phyloP scores from a whole-genome alignment of 148 eudicot species.

The Arbutus unedo region DNA sequence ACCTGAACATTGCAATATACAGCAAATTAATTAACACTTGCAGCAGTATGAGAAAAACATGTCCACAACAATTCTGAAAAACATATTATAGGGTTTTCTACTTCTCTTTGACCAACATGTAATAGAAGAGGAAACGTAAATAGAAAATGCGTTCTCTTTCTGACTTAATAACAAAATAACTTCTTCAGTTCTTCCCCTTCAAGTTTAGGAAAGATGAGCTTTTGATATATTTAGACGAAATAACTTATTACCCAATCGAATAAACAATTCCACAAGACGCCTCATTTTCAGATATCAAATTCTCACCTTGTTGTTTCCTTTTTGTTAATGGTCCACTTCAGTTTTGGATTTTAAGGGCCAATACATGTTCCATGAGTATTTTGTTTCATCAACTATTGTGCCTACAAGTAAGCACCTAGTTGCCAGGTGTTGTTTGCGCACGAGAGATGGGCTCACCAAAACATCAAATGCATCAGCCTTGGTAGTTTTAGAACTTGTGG shows the following conservation, averaged over 20 bases:
- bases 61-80: too few species aligned
- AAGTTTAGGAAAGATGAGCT: background rate
- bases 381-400: background rate
- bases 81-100: too few species aligned
- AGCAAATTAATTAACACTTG: background rate
- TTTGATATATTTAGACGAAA: background rate
- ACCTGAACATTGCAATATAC: background rate
- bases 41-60: too few species aligned
- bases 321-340: background rate
- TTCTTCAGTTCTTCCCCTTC: background rate
- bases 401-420: background rate
- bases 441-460: background rate
- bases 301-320: background rate
- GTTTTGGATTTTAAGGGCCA: background rate
- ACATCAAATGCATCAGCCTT: background rate
- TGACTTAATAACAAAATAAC: background rate
- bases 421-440: background rate
- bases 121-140: background rate
- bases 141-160: background rate
- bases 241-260: background rate
- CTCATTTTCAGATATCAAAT: background rate
- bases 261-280: background rate
- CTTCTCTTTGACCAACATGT: background rate
- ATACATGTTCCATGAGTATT: background rate
- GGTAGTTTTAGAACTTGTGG: background rate